phyloP scores from a whole-genome alignment of 2,329 filamentous ascomycete species.

The Colletotrichum chlorophyti region DNA sequence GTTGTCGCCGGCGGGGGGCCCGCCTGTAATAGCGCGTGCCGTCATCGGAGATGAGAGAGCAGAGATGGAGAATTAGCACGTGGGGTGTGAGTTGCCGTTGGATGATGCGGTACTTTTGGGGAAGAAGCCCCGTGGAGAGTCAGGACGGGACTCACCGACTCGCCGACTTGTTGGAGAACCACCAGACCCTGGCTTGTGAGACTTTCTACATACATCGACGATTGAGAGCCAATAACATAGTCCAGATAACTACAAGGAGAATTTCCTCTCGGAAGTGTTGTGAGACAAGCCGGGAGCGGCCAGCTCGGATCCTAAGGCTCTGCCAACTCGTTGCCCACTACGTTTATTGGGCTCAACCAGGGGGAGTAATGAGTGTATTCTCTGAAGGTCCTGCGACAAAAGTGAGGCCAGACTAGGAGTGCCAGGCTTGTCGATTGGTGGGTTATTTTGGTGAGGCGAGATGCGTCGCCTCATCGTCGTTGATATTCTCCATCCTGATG shows the following conservation, averaged over 20 bases:
- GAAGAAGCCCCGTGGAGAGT: too few species aligned
- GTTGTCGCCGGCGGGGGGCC: constrained; percentile 3
- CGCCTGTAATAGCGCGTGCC: constrained; percentile 9
- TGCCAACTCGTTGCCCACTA: not conserved
- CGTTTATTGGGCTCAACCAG: constrained; percentile 12
- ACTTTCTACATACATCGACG: not conserved
- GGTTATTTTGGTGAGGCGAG: constrained; percentile 17
- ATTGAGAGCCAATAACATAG: constrained; percentile 10
- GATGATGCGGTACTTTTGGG: not conserved
- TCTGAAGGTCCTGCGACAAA: not conserved
- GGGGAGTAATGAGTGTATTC: constrained; percentile 4
- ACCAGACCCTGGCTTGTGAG: constrained; percentile 8
- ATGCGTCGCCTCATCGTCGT: too few species aligned
- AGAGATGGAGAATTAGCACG: constrained; percentile 9
- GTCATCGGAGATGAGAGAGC: constrained; percentile 23
- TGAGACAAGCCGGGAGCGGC: constrained; percentile 8
- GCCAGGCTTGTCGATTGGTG: not conserved
- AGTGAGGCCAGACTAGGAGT: too few species aligned
- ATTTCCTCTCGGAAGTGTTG: not conserved
- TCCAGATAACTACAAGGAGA: not conserved
- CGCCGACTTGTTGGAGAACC: too few species aligned
- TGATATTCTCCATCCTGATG: too few species aligned
- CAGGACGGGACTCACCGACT: too few species aligned
- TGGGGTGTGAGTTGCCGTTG: constrained; percentile 23
- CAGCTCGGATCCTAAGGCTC: not conserved